Conservation (phyloP, 73 alveolate genomes). For the Diophrys sp. region DNA sequence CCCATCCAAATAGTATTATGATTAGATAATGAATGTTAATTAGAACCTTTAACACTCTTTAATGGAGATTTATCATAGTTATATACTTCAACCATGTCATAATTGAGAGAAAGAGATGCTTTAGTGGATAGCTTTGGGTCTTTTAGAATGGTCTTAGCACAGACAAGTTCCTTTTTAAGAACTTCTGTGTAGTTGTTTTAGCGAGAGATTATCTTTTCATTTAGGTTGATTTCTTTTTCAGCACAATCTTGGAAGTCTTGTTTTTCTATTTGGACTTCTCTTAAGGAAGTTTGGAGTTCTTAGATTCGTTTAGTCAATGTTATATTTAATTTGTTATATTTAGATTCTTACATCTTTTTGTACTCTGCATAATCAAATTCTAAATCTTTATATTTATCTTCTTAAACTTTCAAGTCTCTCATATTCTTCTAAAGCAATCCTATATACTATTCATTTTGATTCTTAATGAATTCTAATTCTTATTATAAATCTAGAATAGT, state of each 20-base stretch:
- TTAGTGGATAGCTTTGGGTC: background rate
- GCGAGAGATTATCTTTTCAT: background rate
- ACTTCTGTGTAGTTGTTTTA: background rate
- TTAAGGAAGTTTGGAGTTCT: background rate
- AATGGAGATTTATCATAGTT: background rate
- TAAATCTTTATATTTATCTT: no score
- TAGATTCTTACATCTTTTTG: background rate
- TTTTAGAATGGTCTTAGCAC: background rate
- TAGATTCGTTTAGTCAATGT: background rate
- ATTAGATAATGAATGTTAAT: no score
- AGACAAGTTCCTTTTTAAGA: conserved; percentile 13
- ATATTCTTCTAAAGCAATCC: background rate
- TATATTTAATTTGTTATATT: no score
- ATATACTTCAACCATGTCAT: conserved; percentile 4
- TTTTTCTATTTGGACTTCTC: no score
- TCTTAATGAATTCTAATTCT: background rate
- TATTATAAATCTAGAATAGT: background rate
- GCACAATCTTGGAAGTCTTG: background rate
- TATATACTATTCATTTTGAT: background rate
- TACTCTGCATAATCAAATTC: background rate
- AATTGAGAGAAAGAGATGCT: background rate
- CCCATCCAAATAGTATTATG: no score
- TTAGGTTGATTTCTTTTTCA: background rate
- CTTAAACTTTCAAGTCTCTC: background rate
- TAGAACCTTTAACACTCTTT: no score